Conservation (phyloP, 805 yeast species). For the Wickerhamomyces tratensis region DNA sequence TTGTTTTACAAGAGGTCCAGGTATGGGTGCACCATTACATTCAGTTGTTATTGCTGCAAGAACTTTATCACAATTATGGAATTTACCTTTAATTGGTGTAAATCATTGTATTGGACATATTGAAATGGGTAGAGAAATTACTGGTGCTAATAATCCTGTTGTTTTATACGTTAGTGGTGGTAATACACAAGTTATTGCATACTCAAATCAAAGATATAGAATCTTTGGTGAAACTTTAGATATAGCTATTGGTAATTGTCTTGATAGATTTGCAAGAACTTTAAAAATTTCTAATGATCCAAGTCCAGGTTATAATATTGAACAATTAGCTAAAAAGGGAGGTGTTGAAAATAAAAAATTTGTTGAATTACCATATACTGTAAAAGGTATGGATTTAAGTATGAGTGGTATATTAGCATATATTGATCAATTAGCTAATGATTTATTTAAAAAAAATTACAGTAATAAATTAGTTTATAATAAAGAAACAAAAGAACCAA, state of each 20-base stretch:
- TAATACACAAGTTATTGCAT: slow-evolving; percentile 96
- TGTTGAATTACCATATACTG: slow-evolving; percentile 87
- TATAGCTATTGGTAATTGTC: slow-evolving; percentile 94
- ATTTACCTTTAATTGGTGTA: slow-evolving; percentile 83
- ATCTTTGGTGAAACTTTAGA: slow-evolving; percentile 99
- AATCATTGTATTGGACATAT: slow-evolving; percentile 98
- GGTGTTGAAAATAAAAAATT: slow-evolving; percentile 19
- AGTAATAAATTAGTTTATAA: slow-evolving; percentile 27
- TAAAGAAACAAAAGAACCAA: slow-evolving; percentile 29
- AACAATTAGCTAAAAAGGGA: slow-evolving; percentile 77
- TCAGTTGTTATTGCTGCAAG: slow-evolving; percentile 91
- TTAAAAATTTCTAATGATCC: slow-evolving; percentile 86
- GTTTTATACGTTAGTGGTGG: slow-evolving; percentile 98
- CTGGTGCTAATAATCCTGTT: slow-evolving; percentile 97
- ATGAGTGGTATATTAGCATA: slow-evolving; percentile 92
- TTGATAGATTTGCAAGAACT: slow-evolving; percentile 92
- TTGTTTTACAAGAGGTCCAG: slow-evolving; percentile 97
- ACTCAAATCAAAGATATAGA: slow-evolving; percentile 85
- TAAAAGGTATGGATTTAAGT: slow-evolving; percentile 96
- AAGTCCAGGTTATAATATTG: slow-evolving; percentile 96
- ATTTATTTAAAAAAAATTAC: slow-evolving; percentile 40
- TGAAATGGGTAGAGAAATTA: slow-evolving; percentile 98
- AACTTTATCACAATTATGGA: slow-evolving; percentile 71
- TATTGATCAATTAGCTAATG: slow-evolving; percentile 73
- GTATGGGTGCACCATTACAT: slow-evolving; percentile 98